Base-by-base conservation (phyloP, 2,329 filamentous ascomycete species). In the Sporothrix sp. region DNA sequence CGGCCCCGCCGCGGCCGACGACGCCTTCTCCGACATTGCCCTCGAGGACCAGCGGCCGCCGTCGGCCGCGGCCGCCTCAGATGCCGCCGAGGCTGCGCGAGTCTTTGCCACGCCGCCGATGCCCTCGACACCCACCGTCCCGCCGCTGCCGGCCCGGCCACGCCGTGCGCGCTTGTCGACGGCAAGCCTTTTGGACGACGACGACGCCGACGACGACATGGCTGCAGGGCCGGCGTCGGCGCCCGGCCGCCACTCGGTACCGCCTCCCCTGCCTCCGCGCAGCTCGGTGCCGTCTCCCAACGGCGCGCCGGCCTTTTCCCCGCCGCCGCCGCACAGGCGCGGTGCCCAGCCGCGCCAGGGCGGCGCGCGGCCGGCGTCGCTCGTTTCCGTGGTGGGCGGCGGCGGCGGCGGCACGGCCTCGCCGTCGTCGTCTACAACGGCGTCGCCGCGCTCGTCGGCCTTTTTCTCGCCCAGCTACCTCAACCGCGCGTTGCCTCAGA, bases 401-500 rank as follows among this genome's bases (percentile, higher is more conserved):
- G 36, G 27, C 6, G 36, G 2, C 18, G 20, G 27, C 18, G 44
- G 35, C 23, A 37, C 40, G 7, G 35, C 46, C 2, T 33, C 42
- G 1, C 42, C 46, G n/a, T 44, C 46, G 16, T 48, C 46, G n/a
- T 52, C 51, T n/a, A n/a, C n/a, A 3, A 37, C 38, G 7, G n/a
- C 50, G 13, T 45, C 51, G 23, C 40, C 46, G n/a, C 33, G 38
- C 27, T 48, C 35, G 39, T 52, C 39, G 13, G 21, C 46, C 27
- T 36, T 43, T 18, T 43, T 36, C 38, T 28, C 39, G 8, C 50
- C 37, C 35, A 28, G 14, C 36, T 50, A 47, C 42, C 47, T 50
- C 14, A 50, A 50, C 51, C 51, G 47, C 11, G 35, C 52, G 3
- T 36, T 51, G 20, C 52, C 52, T 1, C 52, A 53, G 33, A 53